Base-by-base conservation (phyloP, 2,329 filamentous ascomycete genomes). In the Cytospora mali region DNA sequence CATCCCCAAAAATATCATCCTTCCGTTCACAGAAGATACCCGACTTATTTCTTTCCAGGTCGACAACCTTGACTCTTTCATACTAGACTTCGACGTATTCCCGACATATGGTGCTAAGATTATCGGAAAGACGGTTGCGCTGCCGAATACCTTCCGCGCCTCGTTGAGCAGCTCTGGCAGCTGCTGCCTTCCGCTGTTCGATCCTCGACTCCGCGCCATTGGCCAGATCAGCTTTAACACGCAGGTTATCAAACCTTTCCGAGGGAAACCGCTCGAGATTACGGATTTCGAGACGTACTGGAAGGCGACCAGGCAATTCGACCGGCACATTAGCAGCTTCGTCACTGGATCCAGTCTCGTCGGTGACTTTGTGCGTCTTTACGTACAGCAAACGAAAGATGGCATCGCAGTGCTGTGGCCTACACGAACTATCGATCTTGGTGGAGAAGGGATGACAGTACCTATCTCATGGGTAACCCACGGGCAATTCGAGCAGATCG, bases 261-360 rank as follows among this genome's bases (percentile, higher is more conserved):
- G 88, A 66, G 94, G 95, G 9, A 90, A 93, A 65, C 93, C 95
- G 4, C 81, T 99, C 25, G 95, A 99, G 75, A 97, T 99, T 65
- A 96, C 95, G 1, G 93, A 98, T 72, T 99, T 98, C 70, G 95
- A 96, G 66, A 98, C 95, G 0, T 99, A 99, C 76, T 99, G 95
- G 95, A 99, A 98, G 76, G 94, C 94, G 0, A 99, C 95, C 1
- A 97, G 93, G 71, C 93, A 97, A 69, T 84, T 95, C 54, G 92
- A 97, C 73, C 88, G 91, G 56, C 91, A 93, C 53, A 89, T 90
- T 27, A 95, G 86, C 71, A 91, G 92, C 27, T 86, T 98, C 27
- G 92, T 99, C 21, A 98, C 94, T 0, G 95, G 94, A 0, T 98
- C 94, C 11, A 98, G 94, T 77, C 77, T 99, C 61, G 96, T 92